Evolutionary conservation across 495 filamentous ascomycete genomes (phyloP).

Genomic region (Tuber microsphaerosporum): DNA sequence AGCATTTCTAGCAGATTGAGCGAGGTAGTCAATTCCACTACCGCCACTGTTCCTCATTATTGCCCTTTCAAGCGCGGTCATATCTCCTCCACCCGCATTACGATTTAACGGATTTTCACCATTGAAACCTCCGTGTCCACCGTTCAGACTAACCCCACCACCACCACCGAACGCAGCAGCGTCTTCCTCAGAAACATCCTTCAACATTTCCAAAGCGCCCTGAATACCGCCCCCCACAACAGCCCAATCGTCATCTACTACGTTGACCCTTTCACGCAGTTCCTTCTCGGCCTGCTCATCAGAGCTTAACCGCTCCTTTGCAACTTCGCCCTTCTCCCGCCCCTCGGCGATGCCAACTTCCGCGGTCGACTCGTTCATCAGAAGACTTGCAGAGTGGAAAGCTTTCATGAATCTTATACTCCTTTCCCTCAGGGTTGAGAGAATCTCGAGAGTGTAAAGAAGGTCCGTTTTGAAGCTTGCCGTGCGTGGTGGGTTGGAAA

Average conservation of each 20-base stretch:
- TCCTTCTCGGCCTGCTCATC: conserved; percentile 38
- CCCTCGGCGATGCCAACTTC: conserved; percentile 41
- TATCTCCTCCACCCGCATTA: conserved; percentile 1
- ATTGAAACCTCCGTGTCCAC: neutral
- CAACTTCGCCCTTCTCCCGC: conserved; percentile 25
- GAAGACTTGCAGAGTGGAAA: conserved; percentile 36
- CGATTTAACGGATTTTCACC: neutral
- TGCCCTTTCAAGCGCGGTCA: conserved; percentile 25
- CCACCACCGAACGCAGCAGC: neutral
- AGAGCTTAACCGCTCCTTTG: conserved; percentile 28
- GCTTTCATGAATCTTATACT: conserved; percentile 39
- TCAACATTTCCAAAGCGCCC: conserved; percentile 20
- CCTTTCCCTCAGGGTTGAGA: conserved; percentile 27
- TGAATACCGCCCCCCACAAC: conserved; percentile 18
- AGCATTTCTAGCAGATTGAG: too few species aligned
- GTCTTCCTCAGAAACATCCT: conserved; percentile 14
- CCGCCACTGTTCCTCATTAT: conserved; percentile 24
- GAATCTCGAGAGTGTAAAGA: conserved; percentile 23
- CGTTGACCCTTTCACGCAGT: conserved; percentile 35
- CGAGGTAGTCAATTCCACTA: conserved; percentile 10
- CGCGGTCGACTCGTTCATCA: conserved; percentile 19
- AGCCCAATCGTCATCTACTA: conserved; percentile 35
- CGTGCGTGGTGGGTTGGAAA: conserved; percentile 16
- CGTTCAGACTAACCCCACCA: conserved; percentile 14
- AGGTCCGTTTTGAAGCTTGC: conserved; percentile 29